Percentiles rank a stretch among this genome's conserved stretches.
Evolutionary conservation across 257 asterid genomes (phyloP).

Genomic region (Scutellaria baicalensis): DNA sequence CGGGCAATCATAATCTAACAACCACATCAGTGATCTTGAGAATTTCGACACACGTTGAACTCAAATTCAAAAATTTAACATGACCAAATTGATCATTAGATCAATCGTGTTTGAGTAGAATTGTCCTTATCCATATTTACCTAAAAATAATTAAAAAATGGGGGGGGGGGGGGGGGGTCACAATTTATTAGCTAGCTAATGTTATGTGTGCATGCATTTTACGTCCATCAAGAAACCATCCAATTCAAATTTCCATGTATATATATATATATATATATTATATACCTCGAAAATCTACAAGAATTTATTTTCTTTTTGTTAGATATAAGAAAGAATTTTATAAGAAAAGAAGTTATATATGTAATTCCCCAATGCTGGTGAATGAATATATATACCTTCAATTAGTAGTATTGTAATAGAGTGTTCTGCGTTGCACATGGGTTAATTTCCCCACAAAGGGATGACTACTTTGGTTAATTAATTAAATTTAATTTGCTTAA

Average conservation of each 20-base stretch:
- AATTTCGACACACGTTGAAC: too few relatives aligned
- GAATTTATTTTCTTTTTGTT: not conserved
- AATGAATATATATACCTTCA: not conserved
- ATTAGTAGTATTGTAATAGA: not conserved
- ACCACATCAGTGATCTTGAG: too few relatives aligned
- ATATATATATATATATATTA: too few relatives aligned
- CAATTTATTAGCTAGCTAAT: too few relatives aligned
- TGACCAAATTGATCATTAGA: too few relatives aligned
- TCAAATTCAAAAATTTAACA: too few relatives aligned
- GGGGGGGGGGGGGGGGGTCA: too few relatives aligned
- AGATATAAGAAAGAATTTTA: not conserved
- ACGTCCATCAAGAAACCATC: not conserved
- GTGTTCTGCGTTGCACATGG: constrained; percentile 12
- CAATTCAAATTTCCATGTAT: not conserved
- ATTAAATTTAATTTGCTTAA: constrained; percentile 6
- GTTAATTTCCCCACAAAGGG: not conserved
- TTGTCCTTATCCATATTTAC: too few relatives aligned
- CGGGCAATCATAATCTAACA: too few relatives aligned
- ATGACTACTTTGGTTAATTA: not conserved
- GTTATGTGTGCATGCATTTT: not conserved
- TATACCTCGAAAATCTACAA: not conserved
- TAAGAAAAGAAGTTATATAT: not conserved
- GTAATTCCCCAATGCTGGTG: not conserved
- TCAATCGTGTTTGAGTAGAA: too few relatives aligned
- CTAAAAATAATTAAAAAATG: too few relatives aligned